Evolutionary conservation across 2,329 filamentous ascomycete species (phyloP).

Genomic region (Colletotrichum sidae): DNA sequence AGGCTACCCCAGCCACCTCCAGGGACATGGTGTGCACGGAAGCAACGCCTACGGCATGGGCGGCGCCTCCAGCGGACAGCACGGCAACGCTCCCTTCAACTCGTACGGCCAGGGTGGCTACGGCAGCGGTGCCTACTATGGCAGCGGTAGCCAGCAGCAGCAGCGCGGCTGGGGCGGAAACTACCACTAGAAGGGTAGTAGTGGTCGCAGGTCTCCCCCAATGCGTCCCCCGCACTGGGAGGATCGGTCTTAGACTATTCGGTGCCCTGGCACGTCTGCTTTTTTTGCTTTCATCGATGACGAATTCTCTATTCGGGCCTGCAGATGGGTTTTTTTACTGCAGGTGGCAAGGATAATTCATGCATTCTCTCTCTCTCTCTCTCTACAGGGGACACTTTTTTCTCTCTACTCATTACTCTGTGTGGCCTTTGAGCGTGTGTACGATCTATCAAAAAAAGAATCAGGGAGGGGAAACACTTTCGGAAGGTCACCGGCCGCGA

Average conservation of each 20-base stretch:
- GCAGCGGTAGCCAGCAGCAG: constrained; percentile 49
- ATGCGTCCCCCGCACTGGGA: background rate
- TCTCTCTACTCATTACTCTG: constrained; percentile 38
- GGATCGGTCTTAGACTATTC: constrained; percentile 9
- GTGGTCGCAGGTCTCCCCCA: constrained; percentile 37
- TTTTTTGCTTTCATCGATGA: constrained; percentile 34
- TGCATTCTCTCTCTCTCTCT: constrained; percentile 32
- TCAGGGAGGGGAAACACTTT: constrained; percentile 39
- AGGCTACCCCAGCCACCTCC: constrained; percentile 67
- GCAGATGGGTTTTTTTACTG: constrained; percentile 28
- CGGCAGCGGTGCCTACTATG: constrained; percentile 61
- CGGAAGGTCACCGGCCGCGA: constrained; percentile 37
- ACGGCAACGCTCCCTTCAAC: constrained; percentile 64
- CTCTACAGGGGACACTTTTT: constrained; percentile 28
- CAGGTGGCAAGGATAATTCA: constrained; percentile 36
- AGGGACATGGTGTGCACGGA: constrained; percentile 65
- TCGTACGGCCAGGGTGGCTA: constrained; percentile 63
- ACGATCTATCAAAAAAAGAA: constrained; percentile 39
- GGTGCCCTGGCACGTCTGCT: constrained; percentile 22
- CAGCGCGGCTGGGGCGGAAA: constrained; percentile 69
- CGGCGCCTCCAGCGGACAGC: constrained; percentile 63
- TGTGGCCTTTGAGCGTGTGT: constrained; percentile 40
- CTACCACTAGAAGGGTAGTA: constrained; percentile 61
- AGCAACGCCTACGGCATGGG: constrained; percentile 67
- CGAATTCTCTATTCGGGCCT: constrained; percentile 38